Base-by-base conservation (phyloP, 192 early-diverging fungal species). In the Backusella morwellensis region DNA sequence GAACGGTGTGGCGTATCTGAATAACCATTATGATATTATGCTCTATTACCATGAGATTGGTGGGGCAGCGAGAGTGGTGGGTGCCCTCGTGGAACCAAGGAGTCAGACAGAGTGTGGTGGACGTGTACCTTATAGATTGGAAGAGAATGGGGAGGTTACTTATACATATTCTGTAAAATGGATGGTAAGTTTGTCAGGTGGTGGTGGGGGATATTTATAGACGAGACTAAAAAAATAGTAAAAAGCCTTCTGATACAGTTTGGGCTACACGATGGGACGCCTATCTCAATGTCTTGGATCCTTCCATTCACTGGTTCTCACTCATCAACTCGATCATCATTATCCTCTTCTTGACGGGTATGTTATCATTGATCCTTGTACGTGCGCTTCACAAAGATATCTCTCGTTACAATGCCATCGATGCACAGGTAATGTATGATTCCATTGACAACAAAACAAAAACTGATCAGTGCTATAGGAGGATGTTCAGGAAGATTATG, bases 251-350 rank as follows among this genome's bases (percentile, higher is more conserved):
- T 12, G 78, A 84, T 29, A 92, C 85, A 36, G 86, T 86, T 35
- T 93, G 93, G 91, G 93, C 91, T 11, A 94, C 92, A 2, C 91
- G 97, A 42, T 99, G 93, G 91, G 92, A 96, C 78, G 87, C 85
- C 73, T 96, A 96, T 83, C 80, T 97, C 52, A 88, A 94, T 66
- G 86, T 95, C 32, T 91, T 93, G 68, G 95, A 99, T 75, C 95
- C 96, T 44, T 92, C 91, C 75, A 96, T 97, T 72, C 97, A 98
- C 76, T 98, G 97, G 97, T 95, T 98, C 80, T 93, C 92, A 69
- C 87, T 99, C 73, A 90, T 96, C 59, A 97, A 99, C 87, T 97
- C 97, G 12, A 90, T 94, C 69, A 89, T 97, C 76, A 95, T 99
- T 79, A 94, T 98, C 8, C 75, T 98, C 0, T 95, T 98, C 85